These are phyloP conservation scores for Alternaria triticimaculans DNA, from an alignment of 2,329 filamentous ascomycete genomes.

Conservation along the genomic window DNA sequence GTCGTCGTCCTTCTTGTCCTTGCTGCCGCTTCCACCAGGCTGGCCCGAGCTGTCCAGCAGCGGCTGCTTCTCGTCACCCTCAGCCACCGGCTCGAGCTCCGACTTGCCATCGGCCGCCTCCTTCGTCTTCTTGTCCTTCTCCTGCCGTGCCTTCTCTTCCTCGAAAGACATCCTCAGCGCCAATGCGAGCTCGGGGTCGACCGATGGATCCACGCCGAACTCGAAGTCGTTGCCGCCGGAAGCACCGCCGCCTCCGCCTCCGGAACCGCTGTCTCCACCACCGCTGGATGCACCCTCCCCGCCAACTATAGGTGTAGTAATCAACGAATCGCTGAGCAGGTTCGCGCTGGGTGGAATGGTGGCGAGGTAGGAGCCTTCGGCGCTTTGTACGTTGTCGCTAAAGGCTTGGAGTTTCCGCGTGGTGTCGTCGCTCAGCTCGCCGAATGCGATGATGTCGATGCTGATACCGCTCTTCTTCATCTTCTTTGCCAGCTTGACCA, in stretches of 20 bases:
- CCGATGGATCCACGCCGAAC: constrained; percentile 87
- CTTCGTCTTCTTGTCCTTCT: constrained; percentile 80
- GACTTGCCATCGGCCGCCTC: constrained; percentile 74
- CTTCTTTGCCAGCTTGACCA: constrained; percentile 90
- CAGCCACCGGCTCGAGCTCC: constrained; percentile 80
- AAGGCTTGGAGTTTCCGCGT: constrained; percentile 91
- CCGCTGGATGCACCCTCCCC: constrained; percentile 73
- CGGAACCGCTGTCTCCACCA: constrained; percentile 59
- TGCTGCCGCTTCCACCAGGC: constrained; percentile 65
- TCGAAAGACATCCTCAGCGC: constrained; percentile 97
- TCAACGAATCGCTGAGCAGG: constrained; percentile 88
- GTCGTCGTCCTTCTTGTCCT: constrained; percentile 60
- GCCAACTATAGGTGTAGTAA: constrained; percentile 86
- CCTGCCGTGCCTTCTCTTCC: constrained; percentile 93
- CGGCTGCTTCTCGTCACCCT: constrained; percentile 67
- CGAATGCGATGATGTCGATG: constrained; percentile 94
- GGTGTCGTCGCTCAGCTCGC: constrained; percentile 88
- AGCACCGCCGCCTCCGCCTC: constrained; percentile 61
- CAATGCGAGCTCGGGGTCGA: constrained; percentile 92
- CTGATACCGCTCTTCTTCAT: constrained; percentile 98
- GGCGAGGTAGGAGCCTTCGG: constrained; percentile 89
- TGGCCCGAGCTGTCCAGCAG: constrained; percentile 70
- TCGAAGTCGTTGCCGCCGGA: constrained; percentile 72
- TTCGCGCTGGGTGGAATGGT: constrained; percentile 90
- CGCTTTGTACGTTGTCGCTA: constrained; percentile 87